Evolutionary conservation across 1,284 basidiomycete species (phyloP).

Genomic region (Tylopilus orsonianus): DNA sequence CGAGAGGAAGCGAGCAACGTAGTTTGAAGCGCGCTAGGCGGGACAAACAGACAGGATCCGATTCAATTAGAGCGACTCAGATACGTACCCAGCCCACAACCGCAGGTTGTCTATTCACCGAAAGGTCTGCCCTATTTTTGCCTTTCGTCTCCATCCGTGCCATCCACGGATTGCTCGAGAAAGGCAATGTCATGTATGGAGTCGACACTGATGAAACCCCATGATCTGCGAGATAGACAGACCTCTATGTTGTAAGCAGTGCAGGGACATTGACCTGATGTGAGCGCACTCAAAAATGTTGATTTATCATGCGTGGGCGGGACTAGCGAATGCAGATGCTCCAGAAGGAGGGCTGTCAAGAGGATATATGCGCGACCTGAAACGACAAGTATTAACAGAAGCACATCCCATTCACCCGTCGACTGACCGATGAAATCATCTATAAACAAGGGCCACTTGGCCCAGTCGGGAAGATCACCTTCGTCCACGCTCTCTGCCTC

Average conservation of each 20-base stretch:
- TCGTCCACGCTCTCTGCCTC: conserved; percentile 51
- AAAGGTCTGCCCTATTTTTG: conserved; percentile 72
- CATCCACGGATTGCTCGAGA: conserved; percentile 48
- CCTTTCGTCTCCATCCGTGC: conserved; percentile 37
- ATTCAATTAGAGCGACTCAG: background rate
- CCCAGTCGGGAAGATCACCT: conserved; percentile 68
- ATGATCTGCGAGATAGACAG: conserved; percentile 76
- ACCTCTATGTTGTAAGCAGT: conserved; percentile 78
- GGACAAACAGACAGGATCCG: background rate
- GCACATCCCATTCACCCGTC: background rate
- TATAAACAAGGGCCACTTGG: conserved; percentile 53
- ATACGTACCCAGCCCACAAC: conserved; percentile 75
- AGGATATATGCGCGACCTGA: conserved; percentile 64
- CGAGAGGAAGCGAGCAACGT: conserved; percentile 72
- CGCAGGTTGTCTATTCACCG: conserved; percentile 79
- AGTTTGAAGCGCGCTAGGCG: conserved; percentile 72
- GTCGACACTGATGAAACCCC: conserved; percentile 81
- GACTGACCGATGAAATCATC: conserved; percentile 58
- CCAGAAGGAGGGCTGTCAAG: conserved; percentile 44
- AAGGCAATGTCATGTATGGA: conserved; percentile 77
- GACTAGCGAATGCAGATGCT: conserved; percentile 46
- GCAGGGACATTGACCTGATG: conserved; percentile 81
- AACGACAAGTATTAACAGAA: conserved; percentile 6
- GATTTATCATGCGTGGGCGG: conserved; percentile 40
- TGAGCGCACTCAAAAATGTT: conserved; percentile 55